Percentiles rank a stretch among this genome's conserved stretches.
Evolutionary conservation across 1,139 yeast genomes (phyloP).

Genomic region (Kluyveromyces sp.): DNA sequence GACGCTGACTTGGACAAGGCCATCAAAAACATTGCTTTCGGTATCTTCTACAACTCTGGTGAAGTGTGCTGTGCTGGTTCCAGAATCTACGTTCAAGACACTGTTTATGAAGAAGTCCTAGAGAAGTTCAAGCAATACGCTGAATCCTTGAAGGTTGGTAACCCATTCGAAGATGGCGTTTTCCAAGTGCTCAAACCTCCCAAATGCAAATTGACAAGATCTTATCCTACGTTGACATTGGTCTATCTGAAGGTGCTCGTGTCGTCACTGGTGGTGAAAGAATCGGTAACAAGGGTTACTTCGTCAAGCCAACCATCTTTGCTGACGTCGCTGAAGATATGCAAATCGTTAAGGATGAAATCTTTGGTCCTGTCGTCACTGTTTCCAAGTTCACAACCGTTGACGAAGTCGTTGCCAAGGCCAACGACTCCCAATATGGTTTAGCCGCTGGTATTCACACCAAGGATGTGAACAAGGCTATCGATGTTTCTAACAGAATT

Average conservation of each 20-base stretch:
- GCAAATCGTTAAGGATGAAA: conserved; percentile 68
- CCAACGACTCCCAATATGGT: conserved; percentile 61
- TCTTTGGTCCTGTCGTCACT: conserved; percentile 75
- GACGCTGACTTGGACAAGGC: conserved; percentile 49
- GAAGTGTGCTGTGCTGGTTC: conserved; percentile 70
- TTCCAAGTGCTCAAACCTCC: conserved; percentile 62
- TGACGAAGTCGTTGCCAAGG: conserved; percentile 53
- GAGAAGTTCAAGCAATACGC: conserved; percentile 56
- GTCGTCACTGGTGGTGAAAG: conserved; percentile 57
- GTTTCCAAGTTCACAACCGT: conserved; percentile 55
- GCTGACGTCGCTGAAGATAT: conserved; percentile 62
- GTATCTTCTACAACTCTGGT: conserved; percentile 57
- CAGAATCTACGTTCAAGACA: conserved; percentile 56
- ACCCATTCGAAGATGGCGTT: conserved; percentile 59
- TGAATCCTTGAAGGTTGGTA: conserved; percentile 56
- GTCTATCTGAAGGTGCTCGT: conserved; percentile 55
- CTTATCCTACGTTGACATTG: conserved; percentile 48
- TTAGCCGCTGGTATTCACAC: conserved; percentile 72
- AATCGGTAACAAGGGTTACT: conserved; percentile 54
- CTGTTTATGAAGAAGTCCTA: conserved; percentile 48
- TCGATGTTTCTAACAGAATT: conserved; percentile 52
- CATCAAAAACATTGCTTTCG: conserved; percentile 39
- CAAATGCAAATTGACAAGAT: conserved; percentile 51
- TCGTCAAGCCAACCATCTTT: conserved; percentile 70
- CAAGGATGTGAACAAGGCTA: conserved; percentile 45